These are phyloP conservation scores for Candida montana DNA, from an alignment of 805 yeast species.

Conservation along the genomic window DNA sequence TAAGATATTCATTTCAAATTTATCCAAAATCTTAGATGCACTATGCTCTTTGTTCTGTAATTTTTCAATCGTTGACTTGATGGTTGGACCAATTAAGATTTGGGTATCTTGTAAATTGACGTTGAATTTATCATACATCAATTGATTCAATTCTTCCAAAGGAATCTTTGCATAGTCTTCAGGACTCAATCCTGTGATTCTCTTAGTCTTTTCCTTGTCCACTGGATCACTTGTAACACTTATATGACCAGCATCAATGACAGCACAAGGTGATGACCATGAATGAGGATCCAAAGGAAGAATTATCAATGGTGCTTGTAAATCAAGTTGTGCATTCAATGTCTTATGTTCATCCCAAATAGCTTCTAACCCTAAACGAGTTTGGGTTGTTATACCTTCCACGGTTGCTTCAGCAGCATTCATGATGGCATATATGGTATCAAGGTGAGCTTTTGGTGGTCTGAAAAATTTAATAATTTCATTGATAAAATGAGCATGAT, in stretches of 20 bases:
- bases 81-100: constrained; percentile 77
- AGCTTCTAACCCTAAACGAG: constrained; percentile 87
- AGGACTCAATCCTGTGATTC: constrained; percentile 55
- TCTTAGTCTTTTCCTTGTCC: constrained; percentile 59
- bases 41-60: constrained; percentile 41
- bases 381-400: constrained; percentile 84
- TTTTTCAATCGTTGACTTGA: constrained; percentile 71
- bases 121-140: constrained; percentile 87
- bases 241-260: constrained; percentile 94
- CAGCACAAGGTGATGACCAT: constrained; percentile 82
- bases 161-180: constrained; percentile 64
- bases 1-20: constrained; percentile 64
- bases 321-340: constrained; percentile 73
- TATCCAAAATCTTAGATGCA: constrained; percentile 62
- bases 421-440: constrained; percentile 85
- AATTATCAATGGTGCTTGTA: constrained; percentile 90
- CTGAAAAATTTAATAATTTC: constrained; percentile 70
- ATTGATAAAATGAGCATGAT: constrained; percentile 80
- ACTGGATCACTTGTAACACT: constrained; percentile 77
- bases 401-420: constrained; percentile 94
- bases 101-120: constrained; percentile 81
- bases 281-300: constrained; percentile 76
- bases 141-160: constrained; percentile 32
- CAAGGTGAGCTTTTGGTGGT: constrained; percentile 81
- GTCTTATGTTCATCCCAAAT: constrained; percentile 95